phyloP scores from a whole-genome alignment of 2,329 filamentous ascomycete species.

The Aspergillus sp. region DNA sequence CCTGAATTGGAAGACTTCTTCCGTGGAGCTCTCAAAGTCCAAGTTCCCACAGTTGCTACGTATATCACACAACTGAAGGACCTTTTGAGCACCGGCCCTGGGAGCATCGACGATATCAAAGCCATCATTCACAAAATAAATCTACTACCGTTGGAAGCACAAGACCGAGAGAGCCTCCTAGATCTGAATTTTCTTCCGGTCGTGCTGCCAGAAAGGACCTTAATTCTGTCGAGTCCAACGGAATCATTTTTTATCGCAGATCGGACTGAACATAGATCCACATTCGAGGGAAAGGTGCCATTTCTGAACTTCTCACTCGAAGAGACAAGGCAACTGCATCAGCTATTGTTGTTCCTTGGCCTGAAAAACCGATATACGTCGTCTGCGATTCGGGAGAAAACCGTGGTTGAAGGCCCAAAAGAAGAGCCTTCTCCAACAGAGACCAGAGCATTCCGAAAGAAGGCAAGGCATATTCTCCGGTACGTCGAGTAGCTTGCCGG shows the following conservation, averaged over 20 bases:
- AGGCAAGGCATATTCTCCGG: background rate
- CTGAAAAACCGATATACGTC: constrained; percentile 1
- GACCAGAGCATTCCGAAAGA: background rate
- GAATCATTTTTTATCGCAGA: constrained; percentile 6
- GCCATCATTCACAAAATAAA: background rate
- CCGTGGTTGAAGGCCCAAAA: background rate
- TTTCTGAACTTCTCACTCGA: constrained; percentile 4
- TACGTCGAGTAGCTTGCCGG: background rate
- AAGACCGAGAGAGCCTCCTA: background rate
- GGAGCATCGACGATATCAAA: background rate
- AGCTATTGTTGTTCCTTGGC: background rate
- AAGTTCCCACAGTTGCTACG: background rate
- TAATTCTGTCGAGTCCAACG: background rate
- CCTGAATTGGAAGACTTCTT: constrained; percentile 4
- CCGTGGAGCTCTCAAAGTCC: background rate
- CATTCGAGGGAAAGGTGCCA: background rate
- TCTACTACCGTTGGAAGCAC: background rate
- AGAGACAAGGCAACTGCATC: background rate
- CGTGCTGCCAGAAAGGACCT: background rate
- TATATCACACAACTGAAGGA: constrained; percentile 1
- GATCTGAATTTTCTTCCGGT: background rate
- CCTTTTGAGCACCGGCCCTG: background rate
- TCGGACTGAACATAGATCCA: background rate
- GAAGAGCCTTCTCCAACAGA: background rate
- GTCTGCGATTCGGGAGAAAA: background rate